Percentiles rank a stretch among this genome's conserved stretches.
Conservation (phyloP, 805 yeast species). For the Cyberlindnera amylophila region DNA sequence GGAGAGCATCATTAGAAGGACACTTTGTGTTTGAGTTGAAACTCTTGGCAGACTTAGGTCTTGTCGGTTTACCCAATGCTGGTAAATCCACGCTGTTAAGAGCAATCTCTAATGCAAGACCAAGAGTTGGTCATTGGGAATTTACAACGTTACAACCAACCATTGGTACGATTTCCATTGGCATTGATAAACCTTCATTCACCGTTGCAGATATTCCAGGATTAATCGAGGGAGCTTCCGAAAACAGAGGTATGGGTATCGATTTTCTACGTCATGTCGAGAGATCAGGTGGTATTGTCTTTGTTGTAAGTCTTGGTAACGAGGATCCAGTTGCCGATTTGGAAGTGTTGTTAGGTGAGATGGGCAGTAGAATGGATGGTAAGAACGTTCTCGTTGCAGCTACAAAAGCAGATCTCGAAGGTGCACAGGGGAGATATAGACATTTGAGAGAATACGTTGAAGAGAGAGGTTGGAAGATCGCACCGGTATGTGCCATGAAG, state of each 20-base stretch:
- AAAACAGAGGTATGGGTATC: slow-evolving; percentile 87
- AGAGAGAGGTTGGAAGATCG: slow-evolving; percentile 53
- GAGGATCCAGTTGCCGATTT: slow-evolving; percentile 66
- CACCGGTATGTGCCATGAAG: slow-evolving; percentile 81
- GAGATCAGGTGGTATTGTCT: slow-evolving; percentile 83
- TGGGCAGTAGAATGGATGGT: slow-evolving; percentile 60
- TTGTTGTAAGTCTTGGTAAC: slow-evolving; percentile 76
- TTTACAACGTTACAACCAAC: slow-evolving; percentile 92
- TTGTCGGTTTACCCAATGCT: slow-evolving; percentile 95
- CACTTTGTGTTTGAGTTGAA: slow-evolving; percentile 79
- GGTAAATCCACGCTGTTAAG: slow-evolving; percentile 89
- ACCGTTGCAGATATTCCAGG: slow-evolving; percentile 99
- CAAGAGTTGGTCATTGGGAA: slow-evolving; percentile 94
- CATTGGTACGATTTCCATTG: slow-evolving; percentile 76
- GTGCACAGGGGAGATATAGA: slow-evolving; percentile 44
- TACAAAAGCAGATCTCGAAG: slow-evolving; percentile 86
- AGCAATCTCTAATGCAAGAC: slow-evolving; percentile 85
- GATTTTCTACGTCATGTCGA: slow-evolving; percentile 92
- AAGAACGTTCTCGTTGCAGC: slow-evolving; percentile 77
- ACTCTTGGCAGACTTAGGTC: slow-evolving; percentile 85
- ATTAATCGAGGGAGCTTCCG: slow-evolving; percentile 80
- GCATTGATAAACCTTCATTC: slow-evolving; percentile 60
- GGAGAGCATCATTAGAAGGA: slow-evolving; percentile 65
- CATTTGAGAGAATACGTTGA: slow-evolving; percentile 43
- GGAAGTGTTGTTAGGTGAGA: slow-evolving; percentile 57